Evolutionary conservation across 108 stramenopile genomes (phyloP).

Genomic region (Cyclotella baltica): DNA sequence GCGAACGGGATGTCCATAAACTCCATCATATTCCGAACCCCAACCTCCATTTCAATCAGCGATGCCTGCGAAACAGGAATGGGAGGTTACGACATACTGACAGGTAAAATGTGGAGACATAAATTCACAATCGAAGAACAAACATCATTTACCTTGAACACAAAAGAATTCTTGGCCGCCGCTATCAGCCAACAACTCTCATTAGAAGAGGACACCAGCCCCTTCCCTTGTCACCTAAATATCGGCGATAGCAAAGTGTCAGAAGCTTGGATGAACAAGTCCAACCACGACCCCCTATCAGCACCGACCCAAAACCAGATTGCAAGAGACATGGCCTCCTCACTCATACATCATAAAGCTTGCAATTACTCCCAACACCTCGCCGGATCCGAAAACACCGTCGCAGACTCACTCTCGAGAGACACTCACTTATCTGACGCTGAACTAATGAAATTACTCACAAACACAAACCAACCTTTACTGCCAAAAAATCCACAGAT

Average conservation of each 20-base stretch:
- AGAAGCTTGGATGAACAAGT: slow-evolving; percentile 24
- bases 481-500: slow-evolving; percentile 10
- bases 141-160: slow-evolving; percentile 15
- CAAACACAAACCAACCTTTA: background rate
- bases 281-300: slow-evolving; percentile 12
- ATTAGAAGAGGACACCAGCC: background rate
- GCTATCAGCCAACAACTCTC: background rate
- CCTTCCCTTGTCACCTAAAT: slow-evolving; percentile 15
- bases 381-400: slow-evolving; percentile 7
- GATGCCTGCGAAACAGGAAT: slow-evolving; percentile 20
- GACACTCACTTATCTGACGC: slow-evolving; percentile 16
- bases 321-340: background rate
- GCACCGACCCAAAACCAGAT: slow-evolving; percentile 9
- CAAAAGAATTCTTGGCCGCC: slow-evolving; percentile 19
- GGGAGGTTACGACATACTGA: slow-evolving; percentile 11
- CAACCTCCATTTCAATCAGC: background rate
- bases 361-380: slow-evolving; percentile 34
- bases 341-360: background rate
- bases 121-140: slow-evolving; percentile 19
- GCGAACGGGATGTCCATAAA: slow-evolving; percentile 30
- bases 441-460: background rate
- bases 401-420: slow-evolving; percentile 23
- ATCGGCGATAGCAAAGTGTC: slow-evolving; percentile 10
- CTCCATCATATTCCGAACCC: slow-evolving; percentile 21
- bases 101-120: slow-evolving; percentile 15